Base-by-base conservation (phyloP, 2,329 filamentous ascomycete species). In the Cadophora luteo-olivacea region DNA sequence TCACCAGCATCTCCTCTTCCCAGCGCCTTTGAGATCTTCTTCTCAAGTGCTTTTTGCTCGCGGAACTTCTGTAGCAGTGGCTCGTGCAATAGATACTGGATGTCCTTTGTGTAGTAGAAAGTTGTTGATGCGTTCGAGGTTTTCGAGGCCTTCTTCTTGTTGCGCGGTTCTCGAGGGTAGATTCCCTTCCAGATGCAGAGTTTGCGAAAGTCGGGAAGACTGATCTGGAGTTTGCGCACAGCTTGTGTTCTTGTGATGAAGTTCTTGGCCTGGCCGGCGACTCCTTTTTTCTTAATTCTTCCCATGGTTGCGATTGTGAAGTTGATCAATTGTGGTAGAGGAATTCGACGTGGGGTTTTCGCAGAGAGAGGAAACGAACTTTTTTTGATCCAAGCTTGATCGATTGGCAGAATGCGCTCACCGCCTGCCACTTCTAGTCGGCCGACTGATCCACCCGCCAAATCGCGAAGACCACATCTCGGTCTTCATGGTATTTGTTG, bases 101-200 rank as follows among this genome's bases (percentile, higher is more conserved):
- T 97, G 80, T 99, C 96, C 84, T 97, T 97, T 79, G 94, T 83
- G 78, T 91, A 92, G 83, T 92, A 92, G 75, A 98, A 99, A 71
- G 96, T 99, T 33, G 95, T 98, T 66, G 92, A 94, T 70, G 91
- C 90, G 45, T 92, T 97, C 32, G 94, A 89, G 69, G 92, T 93
- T 82, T 97, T 97, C 79, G 92, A 93, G 52, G 92, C 96, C 87
- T 97, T 97, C 85, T 97, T 97, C 85, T 94, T 95, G 84, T 92
- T 97, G 78, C 96, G 89, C 72, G 96, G 96, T 85, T 99, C 96
- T 78, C 96, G 92, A 73, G 96, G 96, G 82, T 97, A 99, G 80
- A 99, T 98, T 77, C 94, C 96, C 85, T 98, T 98, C 91, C 97
- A 99, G 81, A 99, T 99, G 84, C 96, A 99, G 79, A 99, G 87